Evolutionary conservation across 257 asterid species (phyloP).

Genomic region (Henckelia pumila): DNA sequence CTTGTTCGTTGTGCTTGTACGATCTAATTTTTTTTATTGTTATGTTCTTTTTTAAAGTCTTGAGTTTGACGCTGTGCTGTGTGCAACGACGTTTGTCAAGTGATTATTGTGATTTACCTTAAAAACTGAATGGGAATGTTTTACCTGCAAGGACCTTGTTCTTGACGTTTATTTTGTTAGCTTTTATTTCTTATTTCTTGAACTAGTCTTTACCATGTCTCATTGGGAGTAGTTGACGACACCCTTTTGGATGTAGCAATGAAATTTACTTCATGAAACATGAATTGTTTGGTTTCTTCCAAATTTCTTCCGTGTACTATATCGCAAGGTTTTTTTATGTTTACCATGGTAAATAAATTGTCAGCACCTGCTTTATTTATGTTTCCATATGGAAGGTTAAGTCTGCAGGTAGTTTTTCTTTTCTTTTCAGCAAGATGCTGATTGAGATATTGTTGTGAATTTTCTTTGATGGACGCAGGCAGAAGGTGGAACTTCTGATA

Average conservation of each 20-base stretch:
- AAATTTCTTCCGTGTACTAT: not conserved
- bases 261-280: slow-evolving; percentile 1
- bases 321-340: slow-evolving; percentile 5
- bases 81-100: not conserved
- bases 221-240: slow-evolving; percentile 12
- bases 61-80: slow-evolving; percentile 12
- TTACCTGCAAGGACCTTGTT: not conserved
- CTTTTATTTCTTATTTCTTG: slow-evolving; percentile 1
- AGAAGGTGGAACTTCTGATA: slow-evolving; percentile 48
- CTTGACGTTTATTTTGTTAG: not conserved
- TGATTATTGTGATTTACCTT: slow-evolving; percentile 1
- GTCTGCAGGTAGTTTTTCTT: not conserved
- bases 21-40: not conserved
- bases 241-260: slow-evolving; percentile 9
- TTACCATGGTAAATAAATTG: slow-evolving; percentile 10
- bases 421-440: slow-evolving; percentile 1
- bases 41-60: slow-evolving; percentile 5
- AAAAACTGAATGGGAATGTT: not conserved
- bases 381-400: slow-evolving; percentile 10
- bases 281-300: slow-evolving; percentile 17
- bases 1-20: not conserved
- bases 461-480: slow-evolving; percentile 47
- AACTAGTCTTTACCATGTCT: not conserved
- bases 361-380: slow-evolving; percentile 1
- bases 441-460: slow-evolving; percentile 20